phyloP scores from a whole-genome alignment of 805 yeast species.

The Schizosaccharomyces cryophilus region DNA sequence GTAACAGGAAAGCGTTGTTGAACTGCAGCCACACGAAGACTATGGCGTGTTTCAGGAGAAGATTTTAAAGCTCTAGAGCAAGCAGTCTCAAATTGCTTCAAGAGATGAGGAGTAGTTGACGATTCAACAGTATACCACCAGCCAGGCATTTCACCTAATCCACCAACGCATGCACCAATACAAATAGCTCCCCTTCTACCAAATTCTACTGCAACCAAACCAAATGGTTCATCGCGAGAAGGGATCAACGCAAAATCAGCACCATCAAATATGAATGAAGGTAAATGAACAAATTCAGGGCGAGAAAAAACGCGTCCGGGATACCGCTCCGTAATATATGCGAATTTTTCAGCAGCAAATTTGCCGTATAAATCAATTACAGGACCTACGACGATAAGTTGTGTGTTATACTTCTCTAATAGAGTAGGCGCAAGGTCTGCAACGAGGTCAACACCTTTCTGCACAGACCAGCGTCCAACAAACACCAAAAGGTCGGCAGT shows the following conservation, averaged over 20 bases:
- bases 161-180: conserved; percentile 2
- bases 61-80: neutral
- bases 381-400: conserved; percentile 1
- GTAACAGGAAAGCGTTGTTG: conserved; percentile 2
- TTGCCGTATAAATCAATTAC: conserved; percentile 2
- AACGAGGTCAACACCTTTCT: conserved; percentile 1
- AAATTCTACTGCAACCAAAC: conserved; percentile 3
- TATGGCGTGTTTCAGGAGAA: neutral
- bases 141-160: conserved; percentile 3
- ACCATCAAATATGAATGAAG: conserved; percentile 2
- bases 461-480: conserved; percentile 3
- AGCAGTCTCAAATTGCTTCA: neutral
- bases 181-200: conserved; percentile 3
- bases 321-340: neutral
- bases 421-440: conserved; percentile 1
- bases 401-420: neutral
- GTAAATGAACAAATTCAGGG: conserved; percentile 1
- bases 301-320: conserved; percentile 2
- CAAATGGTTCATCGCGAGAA: conserved; percentile 3
- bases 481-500: conserved; percentile 2
- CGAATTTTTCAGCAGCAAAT: conserved; percentile 2
- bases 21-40: neutral
- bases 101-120: neutral
- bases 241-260: conserved; percentile 3
- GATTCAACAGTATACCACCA: conserved; percentile 3